Conservation (phyloP, 768 basidiomycete genomes). For the Agaricus blazei region DNA sequence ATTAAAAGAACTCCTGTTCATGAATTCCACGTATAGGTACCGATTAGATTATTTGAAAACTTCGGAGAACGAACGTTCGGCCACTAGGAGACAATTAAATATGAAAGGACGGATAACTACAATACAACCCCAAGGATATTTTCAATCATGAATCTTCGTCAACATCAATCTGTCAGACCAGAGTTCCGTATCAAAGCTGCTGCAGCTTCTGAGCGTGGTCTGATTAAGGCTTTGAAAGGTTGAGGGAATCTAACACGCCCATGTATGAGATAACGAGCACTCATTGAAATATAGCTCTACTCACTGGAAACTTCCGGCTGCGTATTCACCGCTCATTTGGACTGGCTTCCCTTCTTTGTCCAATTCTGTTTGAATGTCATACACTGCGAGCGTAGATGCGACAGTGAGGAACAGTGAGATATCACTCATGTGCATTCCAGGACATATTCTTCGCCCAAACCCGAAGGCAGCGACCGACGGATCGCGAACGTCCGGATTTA, state of each 20-base stretch:
- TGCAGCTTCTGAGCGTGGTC: not conserved
- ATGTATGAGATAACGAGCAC: not conserved
- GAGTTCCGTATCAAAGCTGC: not conserved
- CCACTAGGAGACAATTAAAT: too few relatives aligned
- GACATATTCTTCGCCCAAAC: conserved; percentile 14
- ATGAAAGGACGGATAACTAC: too few relatives aligned
- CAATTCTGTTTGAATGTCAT: not conserved
- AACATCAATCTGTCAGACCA: not conserved
- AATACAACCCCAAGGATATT: too few relatives aligned
- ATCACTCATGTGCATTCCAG: conserved; percentile 14
- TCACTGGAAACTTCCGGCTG: not conserved
- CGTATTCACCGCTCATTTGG: not conserved
- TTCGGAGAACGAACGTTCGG: too few relatives aligned
- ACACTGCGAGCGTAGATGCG: conserved; percentile 9
- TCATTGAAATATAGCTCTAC: not conserved
- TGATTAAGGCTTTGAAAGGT: not conserved
- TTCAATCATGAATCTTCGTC: not conserved
- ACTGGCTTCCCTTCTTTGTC: conserved; percentile 5
- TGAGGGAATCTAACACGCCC: not conserved
- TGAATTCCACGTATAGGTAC: not conserved
- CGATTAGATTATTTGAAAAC: too few relatives aligned
- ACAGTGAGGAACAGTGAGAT: conserved; percentile 10
- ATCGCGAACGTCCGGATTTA: conserved; percentile 7
- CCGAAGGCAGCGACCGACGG: conserved; percentile 11
- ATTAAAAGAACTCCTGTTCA: not conserved